Conservation (phyloP, 495 filamentous ascomycete species). For the Parathielavia appendiculata region DNA sequence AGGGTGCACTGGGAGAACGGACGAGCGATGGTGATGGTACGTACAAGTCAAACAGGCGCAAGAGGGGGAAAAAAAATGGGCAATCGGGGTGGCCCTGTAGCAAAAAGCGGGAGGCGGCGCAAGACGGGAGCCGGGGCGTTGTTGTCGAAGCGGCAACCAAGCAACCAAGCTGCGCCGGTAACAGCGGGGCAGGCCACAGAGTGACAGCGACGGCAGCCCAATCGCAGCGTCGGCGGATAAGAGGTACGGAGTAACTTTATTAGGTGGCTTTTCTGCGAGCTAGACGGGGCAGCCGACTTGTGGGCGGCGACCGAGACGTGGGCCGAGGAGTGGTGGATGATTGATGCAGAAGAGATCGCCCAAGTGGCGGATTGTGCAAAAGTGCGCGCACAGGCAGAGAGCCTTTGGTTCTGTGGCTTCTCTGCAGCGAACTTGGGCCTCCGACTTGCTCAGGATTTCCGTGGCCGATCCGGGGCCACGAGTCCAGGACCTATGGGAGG, state of each 20-base stretch:
- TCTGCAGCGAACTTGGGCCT: neutral
- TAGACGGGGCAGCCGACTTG: constrained; percentile 1
- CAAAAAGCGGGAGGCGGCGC: constrained; percentile 31
- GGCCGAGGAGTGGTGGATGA: neutral
- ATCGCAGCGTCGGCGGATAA: constrained; percentile 5
- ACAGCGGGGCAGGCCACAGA: constrained; percentile 4
- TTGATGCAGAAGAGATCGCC: neutral
- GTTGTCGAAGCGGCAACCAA: constrained; percentile 31
- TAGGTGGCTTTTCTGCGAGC: constrained; percentile 8
- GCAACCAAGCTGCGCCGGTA: constrained; percentile 21
- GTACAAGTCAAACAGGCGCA: constrained; percentile 23
- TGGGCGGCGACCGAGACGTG: constrained; percentile 1
- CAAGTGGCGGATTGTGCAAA: constrained; percentile 1
- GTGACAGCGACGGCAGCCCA: constrained; percentile 15
- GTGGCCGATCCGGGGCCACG: constrained; percentile 5
- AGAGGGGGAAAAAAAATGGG: constrained; percentile 30
- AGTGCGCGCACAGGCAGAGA: neutral
- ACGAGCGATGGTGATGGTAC: constrained; percentile 22
- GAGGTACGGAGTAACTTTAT: too few species aligned
- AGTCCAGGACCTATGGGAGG: constrained; percentile 34
- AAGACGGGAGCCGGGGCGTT: constrained; percentile 10
- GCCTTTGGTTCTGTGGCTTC: neutral
- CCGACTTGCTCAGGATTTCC: constrained; percentile 13
- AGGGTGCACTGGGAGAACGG: constrained; percentile 22
- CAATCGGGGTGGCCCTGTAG: constrained; percentile 14